phyloP scores from a whole-genome alignment of 2,329 filamentous ascomycete genomes.

The Phaeosphaeria sp. region DNA sequence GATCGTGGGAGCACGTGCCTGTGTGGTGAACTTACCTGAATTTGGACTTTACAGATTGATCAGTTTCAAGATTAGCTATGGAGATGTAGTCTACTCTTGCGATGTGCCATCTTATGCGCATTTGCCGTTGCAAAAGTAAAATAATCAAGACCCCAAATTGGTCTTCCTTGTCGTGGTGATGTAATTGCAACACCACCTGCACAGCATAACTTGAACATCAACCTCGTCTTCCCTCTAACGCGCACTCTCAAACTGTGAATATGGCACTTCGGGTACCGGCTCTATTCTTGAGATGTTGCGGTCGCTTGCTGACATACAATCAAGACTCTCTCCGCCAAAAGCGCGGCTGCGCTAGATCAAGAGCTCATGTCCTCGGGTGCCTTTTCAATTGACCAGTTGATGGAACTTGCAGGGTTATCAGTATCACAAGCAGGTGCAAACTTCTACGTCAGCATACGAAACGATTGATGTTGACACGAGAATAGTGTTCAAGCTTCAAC shows the following conservation, averaged over 20 bases:
- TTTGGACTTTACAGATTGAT: neutral
- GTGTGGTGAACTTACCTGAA: neutral
- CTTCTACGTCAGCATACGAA: neutral
- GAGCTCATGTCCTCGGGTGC: slow-evolving; percentile 90
- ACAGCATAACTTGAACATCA: neutral
- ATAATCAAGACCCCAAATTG: neutral
- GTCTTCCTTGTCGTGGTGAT: slow-evolving; percentile 28
- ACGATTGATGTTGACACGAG: neutral
- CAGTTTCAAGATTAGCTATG: too few relatives aligned
- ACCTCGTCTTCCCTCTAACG: neutral
- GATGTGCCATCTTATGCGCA: too few relatives aligned
- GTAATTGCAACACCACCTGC: slow-evolving; percentile 30
- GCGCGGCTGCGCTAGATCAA: slow-evolving; percentile 85
- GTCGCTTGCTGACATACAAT: neutral
- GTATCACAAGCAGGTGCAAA: slow-evolving; percentile 82
- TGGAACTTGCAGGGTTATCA: slow-evolving; percentile 93
- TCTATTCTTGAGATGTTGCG: neutral
- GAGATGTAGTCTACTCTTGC: too few relatives aligned
- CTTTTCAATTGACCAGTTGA: slow-evolving; percentile 94
- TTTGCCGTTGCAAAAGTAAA: neutral
- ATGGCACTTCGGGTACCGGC: slow-evolving; percentile 22
- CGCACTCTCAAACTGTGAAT: neutral
- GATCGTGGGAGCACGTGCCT: slow-evolving; percentile 12
- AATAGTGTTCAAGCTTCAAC: slow-evolving; percentile 85
- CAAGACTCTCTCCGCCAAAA: slow-evolving; percentile 85